Conservation (phyloP, 805 yeast species). For the Jamesozyma lodderae region DNA sequence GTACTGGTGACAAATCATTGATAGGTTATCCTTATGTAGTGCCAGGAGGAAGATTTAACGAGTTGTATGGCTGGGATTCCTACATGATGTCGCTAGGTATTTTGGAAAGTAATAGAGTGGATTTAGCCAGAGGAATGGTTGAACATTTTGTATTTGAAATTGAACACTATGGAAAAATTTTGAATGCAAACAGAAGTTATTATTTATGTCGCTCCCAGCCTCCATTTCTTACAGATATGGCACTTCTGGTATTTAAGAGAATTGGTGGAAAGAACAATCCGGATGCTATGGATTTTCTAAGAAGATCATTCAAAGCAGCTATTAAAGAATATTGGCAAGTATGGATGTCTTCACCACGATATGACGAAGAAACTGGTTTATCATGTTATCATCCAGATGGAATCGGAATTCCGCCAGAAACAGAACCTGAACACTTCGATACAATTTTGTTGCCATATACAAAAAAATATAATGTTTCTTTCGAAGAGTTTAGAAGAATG, state of each 20-base stretch:
- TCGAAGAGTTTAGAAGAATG: conserved; percentile 54
- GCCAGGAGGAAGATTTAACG: conserved; percentile 96
- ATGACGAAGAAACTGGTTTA: conserved; percentile 63
- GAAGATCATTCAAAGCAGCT: conserved; percentile 62
- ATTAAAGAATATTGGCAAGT: conserved; percentile 75
- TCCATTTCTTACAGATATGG: conserved; percentile 91
- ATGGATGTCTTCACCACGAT: conserved; percentile 70
- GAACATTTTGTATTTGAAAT: conserved; percentile 87
- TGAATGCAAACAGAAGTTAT: conserved; percentile 92
- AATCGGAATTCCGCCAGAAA: conserved; percentile 91
- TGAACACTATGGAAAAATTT: conserved; percentile 77
- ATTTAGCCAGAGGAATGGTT: conserved; percentile 79
- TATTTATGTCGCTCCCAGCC: conserved; percentile 91
- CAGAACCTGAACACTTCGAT: conserved; percentile 82
- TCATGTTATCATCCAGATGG: conserved; percentile 86
- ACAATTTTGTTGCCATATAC: conserved; percentile 62
- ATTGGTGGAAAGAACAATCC: conserved; percentile 39
- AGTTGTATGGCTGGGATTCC: conserved; percentile 96
- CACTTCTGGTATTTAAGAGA: conserved; percentile 53
- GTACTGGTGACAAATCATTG: conserved; percentile 39
- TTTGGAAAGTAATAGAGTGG: conserved; percentile 51
- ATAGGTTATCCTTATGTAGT: conserved; percentile 82
- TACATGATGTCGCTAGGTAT: conserved; percentile 84
- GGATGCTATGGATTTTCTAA: conserved; percentile 50
- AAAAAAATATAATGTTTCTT: conserved; percentile 44